Base-by-base conservation (phyloP, 1,284 basidiomycete species). In the Tremellales sp. region DNA sequence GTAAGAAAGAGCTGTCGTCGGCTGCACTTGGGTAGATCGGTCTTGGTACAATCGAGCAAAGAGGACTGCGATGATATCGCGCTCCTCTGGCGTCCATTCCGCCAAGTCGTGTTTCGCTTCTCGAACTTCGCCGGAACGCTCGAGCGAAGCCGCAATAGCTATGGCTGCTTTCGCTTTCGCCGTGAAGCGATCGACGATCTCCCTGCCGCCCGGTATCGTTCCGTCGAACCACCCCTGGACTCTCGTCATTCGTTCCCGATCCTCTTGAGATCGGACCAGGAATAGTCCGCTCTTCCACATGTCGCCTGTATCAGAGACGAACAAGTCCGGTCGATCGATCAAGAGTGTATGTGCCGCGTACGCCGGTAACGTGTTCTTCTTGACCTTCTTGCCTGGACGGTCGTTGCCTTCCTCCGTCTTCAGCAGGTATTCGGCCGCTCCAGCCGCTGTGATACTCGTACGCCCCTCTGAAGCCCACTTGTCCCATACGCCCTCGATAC, bases 331-430 rank as follows among this genome's bases (percentile, higher is more conserved):
- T 12, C 81, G 75, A 8, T 76, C 69, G 82, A 94, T 86, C 54
- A 97, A 74, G 53, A 84, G 79, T 49, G 80, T 79, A 71, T 96
- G 90, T 0, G 85, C 78, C 0, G 86, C 88, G 53, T 87, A 81
- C 8, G 61, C 70, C 23, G 62, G 68, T 43, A 68, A 56, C 13
- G 51, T 70, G 46, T 53, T 61, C 6, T 49, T 54, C 3, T 52
- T 58, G 29, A 59, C 52, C 25, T 31, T 40, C 7, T 12, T 19
- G 11, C 19, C 8, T 19, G 10, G 8, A 8, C 19, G 7, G 36
- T 42, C 47, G 29, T 25, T 21, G 23, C 33, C 21, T 17, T 43
- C 39, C 22, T 47, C 23, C 2, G 48, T 26, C 44, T 63, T 64
- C 10, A 68, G 50, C 29, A 65, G 51, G 40, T 48, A 52, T 46